Percentiles rank a stretch among this genome's conserved stretches.
Conservation (phyloP, 2,329 filamentous ascomycete genomes). For the Phyllosticta capitalensis region DNA sequence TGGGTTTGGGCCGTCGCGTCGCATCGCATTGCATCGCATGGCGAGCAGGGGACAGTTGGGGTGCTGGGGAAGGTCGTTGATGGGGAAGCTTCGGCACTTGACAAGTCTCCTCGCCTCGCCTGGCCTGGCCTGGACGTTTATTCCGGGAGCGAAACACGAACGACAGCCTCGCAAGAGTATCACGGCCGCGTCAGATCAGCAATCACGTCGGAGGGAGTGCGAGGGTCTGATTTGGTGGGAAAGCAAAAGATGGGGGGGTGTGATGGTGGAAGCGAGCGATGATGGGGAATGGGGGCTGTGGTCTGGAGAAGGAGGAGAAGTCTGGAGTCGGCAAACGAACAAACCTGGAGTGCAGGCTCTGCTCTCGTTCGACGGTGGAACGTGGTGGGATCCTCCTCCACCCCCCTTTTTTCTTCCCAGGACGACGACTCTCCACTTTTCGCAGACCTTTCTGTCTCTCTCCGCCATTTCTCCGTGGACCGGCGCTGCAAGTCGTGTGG, state of each 20-base stretch:
- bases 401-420: background rate
- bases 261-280: background rate
- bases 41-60: too few relatives aligned
- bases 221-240: background rate
- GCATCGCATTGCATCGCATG: too few relatives aligned
- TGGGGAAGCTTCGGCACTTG: background rate
- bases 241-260: background rate
- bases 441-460: background rate
- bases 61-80: background rate
- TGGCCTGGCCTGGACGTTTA: background rate
- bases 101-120: too few relatives aligned
- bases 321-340: background rate
- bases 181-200: background rate
- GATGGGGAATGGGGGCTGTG: background rate
- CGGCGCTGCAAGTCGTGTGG: background rate
- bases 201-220: background rate
- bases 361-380: background rate
- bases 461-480: background rate
- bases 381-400: background rate
- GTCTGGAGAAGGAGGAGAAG: background rate
- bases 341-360: background rate
- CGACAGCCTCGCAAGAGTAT: background rate
- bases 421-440: background rate
- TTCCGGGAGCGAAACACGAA: background rate
- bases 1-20: background rate